Evolutionary conservation across 2,329 filamentous ascomycete species (phyloP), one percentile per base, ranked within the genome.

Genomic region (Hirsutella thompsonii): DNA sequence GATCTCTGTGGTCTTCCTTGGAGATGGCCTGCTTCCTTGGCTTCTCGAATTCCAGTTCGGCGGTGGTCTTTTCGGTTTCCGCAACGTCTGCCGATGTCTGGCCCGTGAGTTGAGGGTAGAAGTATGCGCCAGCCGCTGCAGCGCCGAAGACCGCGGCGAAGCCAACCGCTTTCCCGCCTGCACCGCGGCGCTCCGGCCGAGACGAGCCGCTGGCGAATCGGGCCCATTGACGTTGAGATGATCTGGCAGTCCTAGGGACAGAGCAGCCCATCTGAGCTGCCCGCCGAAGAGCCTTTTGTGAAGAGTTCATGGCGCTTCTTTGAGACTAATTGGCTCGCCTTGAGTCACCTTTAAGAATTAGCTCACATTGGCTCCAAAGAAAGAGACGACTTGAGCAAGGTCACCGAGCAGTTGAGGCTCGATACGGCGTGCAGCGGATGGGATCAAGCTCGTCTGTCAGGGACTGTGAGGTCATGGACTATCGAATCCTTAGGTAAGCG

Each of bases 1-100:
- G 62, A 42, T 88, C 83, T 43, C 83, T 66, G 47, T 81, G 80
- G 47, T 87, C 81, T 58, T 89, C 84, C 48, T 77, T 77, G 6
- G 77, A 79, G 1, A 64, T 58, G 20, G 70, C 66, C 46, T 70
- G 68, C 46, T 64, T 68, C 42, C 79, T 69, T 20, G 76, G 62
- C 56, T 79, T 72, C 60, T 93, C 85, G 47, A 87, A 83, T 43
- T 76, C 66, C 33, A 87, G 54, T 40, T 80, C 70, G 1, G 73
- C 72, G 51, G 67, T 61, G 32, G 47, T 42, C 11, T 49, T 45
- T 8, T 47, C 46, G 1, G 42, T 44, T 5, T 40, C 40, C 19
- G 41, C 38, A 40, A 53, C 48, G 19, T 47, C 19, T 13, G 44
- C 21, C 2, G 51, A 37, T 3, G 46, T 44, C 16, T 52, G 37